Base-by-base conservation (phyloP, 2,329 filamentous ascomycete species). In the Teratosphaeria zuluensis region DNA sequence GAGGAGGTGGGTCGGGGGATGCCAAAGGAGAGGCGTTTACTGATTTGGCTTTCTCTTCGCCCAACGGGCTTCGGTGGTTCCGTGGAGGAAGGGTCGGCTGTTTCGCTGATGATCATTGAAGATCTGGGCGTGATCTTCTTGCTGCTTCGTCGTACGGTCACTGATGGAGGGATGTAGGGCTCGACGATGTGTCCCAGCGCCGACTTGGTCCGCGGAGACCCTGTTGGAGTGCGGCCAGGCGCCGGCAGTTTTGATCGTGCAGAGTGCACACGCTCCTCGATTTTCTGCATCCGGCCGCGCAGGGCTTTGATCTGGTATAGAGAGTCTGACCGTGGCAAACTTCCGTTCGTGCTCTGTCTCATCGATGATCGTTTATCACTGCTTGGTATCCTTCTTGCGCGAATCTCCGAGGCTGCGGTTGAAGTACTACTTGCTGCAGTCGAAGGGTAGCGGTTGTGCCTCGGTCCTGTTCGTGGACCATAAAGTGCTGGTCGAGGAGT, bases 211-310 rank as follows among this genome's bases (percentile, higher is more conserved):
- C 89, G 83, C 24, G 92, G 90, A n/a, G 91, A 95, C 4, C 83
- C 81, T 54, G 87, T 85, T 19, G 92, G 90, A 4, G 92, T 91
- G 88, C 94, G 57, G 84, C 81, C 48, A 2, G 92, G 90, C 1
- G 88, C 90, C 2, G 94, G 94, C 21, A 99, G 82, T 74, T 94
- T 96, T 46, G 92, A 96, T 65, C 91, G 86, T 19, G 88, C 94
- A 28, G 87, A 90, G 61, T 97, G 91, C 9, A 99, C 92, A 52
- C 94, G 84, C 63, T 94, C 90, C 73, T 97, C 94, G 61, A 99
- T 85, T 65, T 90, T 89, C 74, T 96, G 90, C 91, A 97, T 96
- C 76, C 97, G 94, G 31, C 90, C 92, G 59, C 95, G 96, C 64
- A 99, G 85, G 32, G 87, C 88, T 63, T 92, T 90, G 69, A 99